Evolutionary conservation across 2,329 filamentous ascomycete genomes (phyloP), one percentile per base, ranked within the genome.

Genomic region (Fusarium chuoi): DNA sequence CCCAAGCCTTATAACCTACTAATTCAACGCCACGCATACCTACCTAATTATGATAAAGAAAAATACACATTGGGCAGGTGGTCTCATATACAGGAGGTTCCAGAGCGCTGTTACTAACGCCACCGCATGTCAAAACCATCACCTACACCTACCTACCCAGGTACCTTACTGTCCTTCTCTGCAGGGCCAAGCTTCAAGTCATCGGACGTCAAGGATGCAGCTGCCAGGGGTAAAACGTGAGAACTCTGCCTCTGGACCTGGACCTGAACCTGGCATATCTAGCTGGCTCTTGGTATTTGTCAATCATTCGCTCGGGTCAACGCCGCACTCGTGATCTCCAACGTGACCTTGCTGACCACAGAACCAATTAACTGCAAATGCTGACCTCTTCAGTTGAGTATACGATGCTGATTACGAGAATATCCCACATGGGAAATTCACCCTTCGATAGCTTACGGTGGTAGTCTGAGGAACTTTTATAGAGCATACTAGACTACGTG

Each of bases 11-110:
- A 24, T 18, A 55, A 54, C 38, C 30, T 36, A 60, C n/a, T n/a
- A n/a, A n/a, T 35, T 48, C 46, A 56, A 51, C 48, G 48, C 48
- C 42, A 63, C 24, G 13, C 18, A 24, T n/a, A 38, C 28, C 51
- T 42, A 28, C 28, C 33, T 33, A 36, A 49, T 39, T 55, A 20
- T 68, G 33, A 62, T 33, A 63, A 46, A 48, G 35, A 38, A 39
- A 49, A 36, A 55, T 49, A 69, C 66, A 41, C 14, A 64, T 69
- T 69, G 69, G 66, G 66, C 57, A 69, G 66, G 66, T 69, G 41
- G 48, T 58, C 63, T 48, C 35, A 61, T n/a, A 54, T 42, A 36
- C 46, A 62, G 26, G 56, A 62, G n/a, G 48, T 56, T 55, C 62
- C 38, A 61, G 62, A 59, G 62, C 64, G 12, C 39, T 35, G 41